Conservation (phyloP, 495 filamentous ascomycete genomes). For the Penicillium verhagenii region DNA sequence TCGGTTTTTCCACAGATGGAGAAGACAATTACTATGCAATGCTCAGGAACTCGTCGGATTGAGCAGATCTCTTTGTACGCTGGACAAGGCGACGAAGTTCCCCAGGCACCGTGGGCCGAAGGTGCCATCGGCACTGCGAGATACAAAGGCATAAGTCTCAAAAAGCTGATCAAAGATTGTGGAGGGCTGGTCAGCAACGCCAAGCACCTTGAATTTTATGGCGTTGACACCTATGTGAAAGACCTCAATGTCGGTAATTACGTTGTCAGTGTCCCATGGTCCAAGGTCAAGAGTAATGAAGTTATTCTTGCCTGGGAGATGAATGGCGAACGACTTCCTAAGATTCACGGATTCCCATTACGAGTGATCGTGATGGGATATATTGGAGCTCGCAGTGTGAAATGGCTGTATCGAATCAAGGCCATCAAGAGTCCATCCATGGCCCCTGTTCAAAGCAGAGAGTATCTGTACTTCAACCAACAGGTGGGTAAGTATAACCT, state of each 20-base stretch:
- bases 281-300: conserved; percentile 63
- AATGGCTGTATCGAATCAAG: conserved; percentile 44
- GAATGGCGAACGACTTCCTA: conserved; percentile 65
- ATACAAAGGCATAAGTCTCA: conserved; percentile 61
- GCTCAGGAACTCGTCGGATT: conserved; percentile 64
- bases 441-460: conserved; percentile 42
- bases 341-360: conserved; percentile 63
- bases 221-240: conserved; percentile 69
- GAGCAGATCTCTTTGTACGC: conserved; percentile 64
- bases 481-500: conserved; percentile 34
- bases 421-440: conserved; percentile 38
- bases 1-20: conserved; percentile 52
- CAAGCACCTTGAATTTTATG: conserved; percentile 62
- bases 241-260: conserved; percentile 61
- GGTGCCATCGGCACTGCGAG: conserved; percentile 65
- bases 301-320: conserved; percentile 70
- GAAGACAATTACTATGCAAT: conserved; percentile 61
- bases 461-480: conserved; percentile 50
- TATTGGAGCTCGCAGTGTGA: conserved; percentile 47
- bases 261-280: conserved; percentile 59
- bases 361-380: conserved; percentile 63
- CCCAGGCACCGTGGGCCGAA: conserved; percentile 66
- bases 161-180: conserved; percentile 65
- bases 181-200: conserved; percentile 55
- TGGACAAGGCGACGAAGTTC: conserved; percentile 67